Base-by-base conservation (phyloP, 2,329 filamentous ascomycete genomes). In the Xylaria multiplex region DNA sequence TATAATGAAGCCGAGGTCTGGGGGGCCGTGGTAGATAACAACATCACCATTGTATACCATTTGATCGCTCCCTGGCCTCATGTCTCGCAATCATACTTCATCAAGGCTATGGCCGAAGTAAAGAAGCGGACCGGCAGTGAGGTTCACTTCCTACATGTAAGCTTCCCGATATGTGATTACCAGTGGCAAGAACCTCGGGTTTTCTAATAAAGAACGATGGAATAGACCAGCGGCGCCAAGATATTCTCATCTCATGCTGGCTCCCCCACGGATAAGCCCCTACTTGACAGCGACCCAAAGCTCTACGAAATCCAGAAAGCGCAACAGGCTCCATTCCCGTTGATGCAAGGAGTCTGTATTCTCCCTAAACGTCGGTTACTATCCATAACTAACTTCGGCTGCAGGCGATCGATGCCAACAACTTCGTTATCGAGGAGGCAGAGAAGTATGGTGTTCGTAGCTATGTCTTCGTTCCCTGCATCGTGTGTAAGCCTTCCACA, bases 401-500 rank as follows among this genome's bases (percentile, higher is more conserved):
- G 37, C 3, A 83, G 80, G 79, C 79, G 2, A 65, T 82, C 2
- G 66, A 74, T 0, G 77, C 80, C 7, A 85, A 85, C 64, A 78
- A 75, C 43, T 72, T 64, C 0, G 75, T 85, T 8, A 81, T 84
- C 42, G 82, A 85, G 19, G 73, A 77, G 6, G 78, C 79, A 6
- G 80, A 82, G 27, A 70, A 69, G 11, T 65, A 78, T 14, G 82
- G 81, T 0, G 82, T 86, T 2, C 77, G 76, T 35, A 81, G 79
- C 63, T 86, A 86, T 68, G 80, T 86, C n/a, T 86, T 86, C 71
- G 76, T 75, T 0, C 85, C 84, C 0, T 86, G 84, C 69, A 81
- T 86, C 32, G 85, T 87, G 14, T 86, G 79, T 79, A 70, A 70
- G 76, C 67, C 6, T 11, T 16, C 32, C 3, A 37, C 22, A 13